Base-by-base conservation (phyloP, 805 yeast genomes). In the Sungouiozyma ichnusensis region DNA sequence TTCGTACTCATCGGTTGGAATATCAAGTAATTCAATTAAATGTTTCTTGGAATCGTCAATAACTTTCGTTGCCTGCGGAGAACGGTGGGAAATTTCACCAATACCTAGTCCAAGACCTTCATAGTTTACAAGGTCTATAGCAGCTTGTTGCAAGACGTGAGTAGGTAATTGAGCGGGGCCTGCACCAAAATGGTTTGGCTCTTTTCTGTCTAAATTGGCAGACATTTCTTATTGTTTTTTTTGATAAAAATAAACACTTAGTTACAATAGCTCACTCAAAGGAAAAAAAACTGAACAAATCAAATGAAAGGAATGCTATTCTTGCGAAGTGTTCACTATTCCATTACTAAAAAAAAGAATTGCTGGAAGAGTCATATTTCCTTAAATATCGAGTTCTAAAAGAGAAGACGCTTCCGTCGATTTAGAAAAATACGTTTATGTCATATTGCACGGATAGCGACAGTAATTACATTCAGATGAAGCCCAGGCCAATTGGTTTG, bases 51-150 rank as follows among this genome's bases (percentile, higher is more conserved):
- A 78, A 48, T 74, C 74, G 48, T 86, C 80, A 48, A 92, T 80
- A 44, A 92, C 81, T 44, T 72, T 69, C 20, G 73, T 71, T 20
- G 96, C 98, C 24, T 84, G 83, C 43, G 75, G 72, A 3, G 96
- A 85, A 54, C 99, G 84, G 63, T 92, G 99, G 18, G 97, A 87
- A 53, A 92, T 85, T 65, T 92, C 99, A 51, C 97, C 97, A 37
- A 86, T 73, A 36, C 98, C 98, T 44, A 92, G 71, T 20, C 88
- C 94, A 29, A 71, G 66, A 35, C 68, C 71, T 42, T 82, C 68
- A 64, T 76, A 92, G 55, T 79, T 76, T 47, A 92, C 60, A 48
- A 92, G 69, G 60, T 92, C 97, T 27, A 62, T 59, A 2, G 97
- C 94, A 4, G 97, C 95, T 65, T 85, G 81, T 64, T 85, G 81